phyloP scores from a whole-genome alignment of 441 rosid genomes.

The Gossypium laxum region DNA sequence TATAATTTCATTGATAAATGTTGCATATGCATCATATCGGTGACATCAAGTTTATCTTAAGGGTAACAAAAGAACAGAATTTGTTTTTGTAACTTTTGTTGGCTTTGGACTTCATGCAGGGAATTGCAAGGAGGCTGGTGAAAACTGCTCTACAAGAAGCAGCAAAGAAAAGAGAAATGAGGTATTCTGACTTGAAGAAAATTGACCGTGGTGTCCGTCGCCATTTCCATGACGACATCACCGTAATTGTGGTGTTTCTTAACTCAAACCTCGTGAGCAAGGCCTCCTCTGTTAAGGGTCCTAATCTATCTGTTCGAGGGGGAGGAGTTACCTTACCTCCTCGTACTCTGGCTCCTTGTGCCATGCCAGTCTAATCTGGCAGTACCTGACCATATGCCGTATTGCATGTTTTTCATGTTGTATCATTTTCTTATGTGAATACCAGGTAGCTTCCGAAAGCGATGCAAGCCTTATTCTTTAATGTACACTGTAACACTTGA shows the following conservation, averaged over 20 bases:
- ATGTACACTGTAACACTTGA: constrained; percentile 45
- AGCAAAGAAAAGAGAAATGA: constrained; percentile 79
- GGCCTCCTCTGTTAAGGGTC: constrained; percentile 34
- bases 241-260: constrained; percentile 71
- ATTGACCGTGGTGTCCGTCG: constrained; percentile 86
- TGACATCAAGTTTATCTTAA: no score
- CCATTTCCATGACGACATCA: constrained; percentile 92
- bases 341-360: constrained; percentile 49
- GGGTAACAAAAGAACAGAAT: background rate
- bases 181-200: constrained; percentile 92
- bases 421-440: constrained; percentile 35
- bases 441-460: constrained; percentile 32
- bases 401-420: constrained; percentile 22
- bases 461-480: constrained; percentile 43
- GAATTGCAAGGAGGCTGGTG: constrained; percentile 77
- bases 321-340: constrained; percentile 51
- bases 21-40: no score
- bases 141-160: constrained; percentile 72
- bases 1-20: no score
- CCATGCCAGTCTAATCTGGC: constrained; percentile 36
- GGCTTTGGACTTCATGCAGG: constrained; percentile 37
- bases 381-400: constrained; percentile 21
- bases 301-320: constrained; percentile 55
- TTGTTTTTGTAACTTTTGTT: background rate
- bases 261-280: constrained; percentile 56